These are phyloP conservation scores for Colletotrichum liriopes DNA, from an alignment of 2,329 filamentous ascomycete genomes.

Conservation along the genomic window DNA sequence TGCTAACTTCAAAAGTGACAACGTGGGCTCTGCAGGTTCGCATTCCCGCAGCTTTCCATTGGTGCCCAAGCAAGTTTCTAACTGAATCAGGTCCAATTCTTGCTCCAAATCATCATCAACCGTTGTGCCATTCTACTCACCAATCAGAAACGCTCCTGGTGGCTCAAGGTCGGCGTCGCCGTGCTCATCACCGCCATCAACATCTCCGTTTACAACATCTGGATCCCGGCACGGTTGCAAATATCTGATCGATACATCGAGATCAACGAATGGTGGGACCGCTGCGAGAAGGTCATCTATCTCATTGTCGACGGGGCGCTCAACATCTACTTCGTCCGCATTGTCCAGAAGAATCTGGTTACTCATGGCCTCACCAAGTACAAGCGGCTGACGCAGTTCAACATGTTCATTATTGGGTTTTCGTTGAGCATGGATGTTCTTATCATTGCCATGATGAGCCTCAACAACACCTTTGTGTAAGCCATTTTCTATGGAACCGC, in stretches of 20 bases:
- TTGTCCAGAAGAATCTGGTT: slow-evolving; percentile 41
- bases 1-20: slow-evolving; percentile 45
- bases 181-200: slow-evolving; percentile 64
- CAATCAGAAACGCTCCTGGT: slow-evolving; percentile 52
- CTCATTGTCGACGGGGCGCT: slow-evolving; percentile 63
- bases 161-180: slow-evolving; percentile 62
- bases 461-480: slow-evolving; percentile 60
- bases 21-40: slow-evolving; percentile 55
- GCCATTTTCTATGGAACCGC: background rate
- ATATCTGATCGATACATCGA: slow-evolving; percentile 57
- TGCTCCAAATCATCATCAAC: slow-evolving; percentile 71
- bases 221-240: slow-evolving; percentile 67
- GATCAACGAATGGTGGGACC: slow-evolving; percentile 68
- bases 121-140: slow-evolving; percentile 63
- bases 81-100: slow-evolving; percentile 59
- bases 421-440: slow-evolving; percentile 61
- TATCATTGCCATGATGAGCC: slow-evolving; percentile 61
- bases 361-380: slow-evolving; percentile 59
- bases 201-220: slow-evolving; percentile 67
- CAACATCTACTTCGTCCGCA: slow-evolving; percentile 65
- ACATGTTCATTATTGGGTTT: slow-evolving; percentile 60
- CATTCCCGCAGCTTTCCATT: background rate
- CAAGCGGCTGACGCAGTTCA: slow-evolving; percentile 61
- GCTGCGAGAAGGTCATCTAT: slow-evolving; percentile 67
- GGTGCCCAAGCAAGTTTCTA: background rate